phyloP scores from a whole-genome alignment of 257 asterid genomes.

The Rauvolfia tetraphylla region DNA sequence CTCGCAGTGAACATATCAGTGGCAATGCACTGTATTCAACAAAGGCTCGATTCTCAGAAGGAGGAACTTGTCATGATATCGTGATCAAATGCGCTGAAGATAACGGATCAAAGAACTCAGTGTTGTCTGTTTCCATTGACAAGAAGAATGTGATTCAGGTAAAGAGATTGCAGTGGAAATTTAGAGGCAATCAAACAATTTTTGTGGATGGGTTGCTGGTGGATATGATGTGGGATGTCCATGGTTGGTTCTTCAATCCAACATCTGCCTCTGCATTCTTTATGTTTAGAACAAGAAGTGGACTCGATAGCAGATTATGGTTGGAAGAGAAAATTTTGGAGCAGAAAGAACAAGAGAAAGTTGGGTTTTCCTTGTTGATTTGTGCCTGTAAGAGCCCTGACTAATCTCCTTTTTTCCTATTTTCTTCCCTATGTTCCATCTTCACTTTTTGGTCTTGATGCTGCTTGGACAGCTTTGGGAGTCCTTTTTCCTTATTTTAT shows the following conservation, averaged over 20 bases:
- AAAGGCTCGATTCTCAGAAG: conserved; percentile 50
- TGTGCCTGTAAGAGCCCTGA: conserved; percentile 61
- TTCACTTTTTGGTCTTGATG: background rate
- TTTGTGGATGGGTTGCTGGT: conserved; percentile 69
- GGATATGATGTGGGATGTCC: conserved; percentile 93
- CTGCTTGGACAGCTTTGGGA: background rate
- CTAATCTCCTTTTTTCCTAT: conserved; percentile 14
- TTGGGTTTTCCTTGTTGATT: conserved; percentile 62
- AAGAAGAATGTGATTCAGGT: conserved; percentile 58
- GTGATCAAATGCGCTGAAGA: conserved; percentile 41
- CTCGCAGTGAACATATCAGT: conserved; percentile 45
- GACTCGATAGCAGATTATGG: conserved; percentile 75
- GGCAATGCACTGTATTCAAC: conserved; percentile 50
- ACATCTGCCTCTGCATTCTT: conserved; percentile 46
- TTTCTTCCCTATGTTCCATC: background rate
- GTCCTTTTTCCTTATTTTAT: background rate
- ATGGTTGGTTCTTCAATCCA: conserved; percentile 56
- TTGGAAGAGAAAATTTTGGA: conserved; percentile 48
- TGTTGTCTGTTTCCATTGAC: conserved; percentile 50
- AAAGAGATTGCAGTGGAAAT: conserved; percentile 79
- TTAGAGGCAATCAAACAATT: conserved; percentile 73
- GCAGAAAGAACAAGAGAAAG: conserved; percentile 36
- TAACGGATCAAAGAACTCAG: conserved; percentile 22
- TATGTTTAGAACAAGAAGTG: conserved; percentile 79
- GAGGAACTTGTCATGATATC: conserved; percentile 54